A percentile compares a stretch with the other conserved stretches of the same genome.
Conservation (phyloP, 2,329 filamentous ascomycete species). For the Bipolaris zeicola region DNA sequence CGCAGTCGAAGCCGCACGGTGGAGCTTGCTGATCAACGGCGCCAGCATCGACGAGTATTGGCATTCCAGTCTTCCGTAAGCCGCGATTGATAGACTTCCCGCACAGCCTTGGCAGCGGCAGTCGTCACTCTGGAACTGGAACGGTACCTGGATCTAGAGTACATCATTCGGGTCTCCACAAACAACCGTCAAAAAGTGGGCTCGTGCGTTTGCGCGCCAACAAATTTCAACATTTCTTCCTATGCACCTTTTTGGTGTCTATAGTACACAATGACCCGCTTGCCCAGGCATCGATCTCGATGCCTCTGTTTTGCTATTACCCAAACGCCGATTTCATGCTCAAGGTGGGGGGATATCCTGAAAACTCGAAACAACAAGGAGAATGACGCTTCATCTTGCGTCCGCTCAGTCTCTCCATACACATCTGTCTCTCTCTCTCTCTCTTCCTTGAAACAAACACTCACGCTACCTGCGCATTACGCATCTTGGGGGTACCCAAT, state of each 20-base stretch:
- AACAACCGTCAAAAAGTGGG: constrained; percentile 11
- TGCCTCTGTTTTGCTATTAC: constrained; percentile 22
- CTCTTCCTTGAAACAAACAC: background rate
- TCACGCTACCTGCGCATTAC: constrained; percentile 25
- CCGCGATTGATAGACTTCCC: background rate
- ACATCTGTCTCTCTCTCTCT: background rate
- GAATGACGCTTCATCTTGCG: background rate
- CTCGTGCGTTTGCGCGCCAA: constrained; percentile 3
- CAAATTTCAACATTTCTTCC: constrained; percentile 5
- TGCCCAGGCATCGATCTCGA: constrained; percentile 8
- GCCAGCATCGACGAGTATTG: background rate
- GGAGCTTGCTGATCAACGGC: background rate
- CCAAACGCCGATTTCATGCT: constrained; percentile 33
- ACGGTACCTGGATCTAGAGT: constrained; percentile 9
- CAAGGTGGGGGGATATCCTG: constrained; percentile 29
- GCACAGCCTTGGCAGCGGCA: background rate
- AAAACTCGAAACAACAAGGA: constrained; percentile 23
- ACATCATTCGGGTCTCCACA: constrained; percentile 15
- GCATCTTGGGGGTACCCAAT: constrained; percentile 34
- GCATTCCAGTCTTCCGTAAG: background rate
- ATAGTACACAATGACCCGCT: constrained; percentile 10
- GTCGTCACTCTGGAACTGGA: background rate
- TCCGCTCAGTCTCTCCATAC: background rate
- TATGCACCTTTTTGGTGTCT: constrained; percentile 13
- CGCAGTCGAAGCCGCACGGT: too few relatives aligned